These are phyloP conservation scores for Castanea sativa DNA, from an alignment of 306 rosid species.

Conservation along the genomic window DNA sequence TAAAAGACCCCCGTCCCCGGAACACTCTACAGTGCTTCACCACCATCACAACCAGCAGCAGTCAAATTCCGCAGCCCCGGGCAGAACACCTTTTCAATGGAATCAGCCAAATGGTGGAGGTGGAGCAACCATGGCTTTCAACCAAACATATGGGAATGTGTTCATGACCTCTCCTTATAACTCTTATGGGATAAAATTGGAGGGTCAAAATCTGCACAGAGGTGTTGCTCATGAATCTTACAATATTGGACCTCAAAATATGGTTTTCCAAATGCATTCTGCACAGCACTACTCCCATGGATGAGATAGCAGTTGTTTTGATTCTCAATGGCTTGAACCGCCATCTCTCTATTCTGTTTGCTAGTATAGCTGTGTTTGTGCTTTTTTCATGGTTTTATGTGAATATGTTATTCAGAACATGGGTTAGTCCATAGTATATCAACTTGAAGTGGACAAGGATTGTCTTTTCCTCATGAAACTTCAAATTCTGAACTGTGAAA, in stretches of 20 bases:
- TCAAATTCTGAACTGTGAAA: conserved; percentile 21
- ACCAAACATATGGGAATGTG: conserved; percentile 39
- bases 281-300: conserved; percentile 50
- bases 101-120: conserved; percentile 42
- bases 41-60: conserved; percentile 30
- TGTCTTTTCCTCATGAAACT: conserved; percentile 24
- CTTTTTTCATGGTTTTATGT: conserved; percentile 42
- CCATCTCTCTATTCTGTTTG: conserved; percentile 32
- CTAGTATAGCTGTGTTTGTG: conserved; percentile 35
- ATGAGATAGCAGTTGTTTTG: conserved; percentile 29
- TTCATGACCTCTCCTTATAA: conserved; percentile 45
- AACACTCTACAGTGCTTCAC: conserved; percentile 26
- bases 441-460: conserved; percentile 31
- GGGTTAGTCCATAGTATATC: conserved; percentile 31
- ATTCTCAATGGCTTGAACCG: conserved; percentile 33
- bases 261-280: conserved; percentile 69
- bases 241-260: conserved; percentile 52
- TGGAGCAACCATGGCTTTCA: conserved; percentile 39
- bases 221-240: conserved; percentile 46
- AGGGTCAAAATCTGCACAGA: conserved; percentile 47
- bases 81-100: conserved; percentile 59
- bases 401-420: conserved; percentile 52
- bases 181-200: conserved; percentile 54
- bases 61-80: conserved; percentile 25
- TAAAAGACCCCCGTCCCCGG: conserved; percentile 51